Conservation (phyloP, 2,329 filamentous ascomycete genomes). For the Ciborinia camelliae region DNA sequence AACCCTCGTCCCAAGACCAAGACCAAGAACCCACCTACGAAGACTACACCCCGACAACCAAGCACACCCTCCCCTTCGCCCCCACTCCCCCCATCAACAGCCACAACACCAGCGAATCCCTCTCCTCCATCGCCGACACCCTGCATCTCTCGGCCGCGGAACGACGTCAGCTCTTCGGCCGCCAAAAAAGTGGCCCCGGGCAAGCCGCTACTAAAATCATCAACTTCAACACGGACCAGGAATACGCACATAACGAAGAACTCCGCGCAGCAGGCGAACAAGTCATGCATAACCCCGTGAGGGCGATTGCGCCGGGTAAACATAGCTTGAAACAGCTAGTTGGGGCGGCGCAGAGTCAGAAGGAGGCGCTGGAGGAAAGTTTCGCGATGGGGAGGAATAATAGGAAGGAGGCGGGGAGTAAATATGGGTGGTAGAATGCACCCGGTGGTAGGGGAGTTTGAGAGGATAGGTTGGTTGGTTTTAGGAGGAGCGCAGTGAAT, state of each 20-base stretch:
- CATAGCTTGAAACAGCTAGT: constrained; percentile 87
- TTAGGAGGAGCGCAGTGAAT: too few relatives aligned
- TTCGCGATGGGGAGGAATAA: constrained; percentile 79
- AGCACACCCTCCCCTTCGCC: constrained; percentile 30
- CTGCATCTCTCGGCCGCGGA: constrained; percentile 76
- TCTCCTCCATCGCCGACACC: constrained; percentile 69
- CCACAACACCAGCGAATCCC: constrained; percentile 48
- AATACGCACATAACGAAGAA: constrained; percentile 82
- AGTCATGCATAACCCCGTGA: constrained; percentile 75
- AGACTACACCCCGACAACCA: constrained; percentile 33
- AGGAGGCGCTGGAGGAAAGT: constrained; percentile 85
- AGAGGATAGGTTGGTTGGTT: not conserved
- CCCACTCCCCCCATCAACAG: constrained; percentile 31
- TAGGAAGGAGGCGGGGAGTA: constrained; percentile 74
- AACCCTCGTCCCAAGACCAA: constrained; percentile 23
- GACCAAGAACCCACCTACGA: constrained; percentile 33
- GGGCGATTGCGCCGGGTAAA: constrained; percentile 80
- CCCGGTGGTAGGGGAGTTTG: too few relatives aligned
- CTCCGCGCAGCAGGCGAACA: constrained; percentile 67
- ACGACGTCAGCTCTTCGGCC: constrained; percentile 81
- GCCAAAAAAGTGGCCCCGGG: constrained; percentile 45
- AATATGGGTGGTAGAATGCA: constrained; percentile 74
- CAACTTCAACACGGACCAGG: constrained; percentile 83
- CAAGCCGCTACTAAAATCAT: constrained; percentile 61
- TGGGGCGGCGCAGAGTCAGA: constrained; percentile 75